Conservation (phyloP, 1,284 basidiomycete genomes). For the Omphalotus olearius region DNA sequence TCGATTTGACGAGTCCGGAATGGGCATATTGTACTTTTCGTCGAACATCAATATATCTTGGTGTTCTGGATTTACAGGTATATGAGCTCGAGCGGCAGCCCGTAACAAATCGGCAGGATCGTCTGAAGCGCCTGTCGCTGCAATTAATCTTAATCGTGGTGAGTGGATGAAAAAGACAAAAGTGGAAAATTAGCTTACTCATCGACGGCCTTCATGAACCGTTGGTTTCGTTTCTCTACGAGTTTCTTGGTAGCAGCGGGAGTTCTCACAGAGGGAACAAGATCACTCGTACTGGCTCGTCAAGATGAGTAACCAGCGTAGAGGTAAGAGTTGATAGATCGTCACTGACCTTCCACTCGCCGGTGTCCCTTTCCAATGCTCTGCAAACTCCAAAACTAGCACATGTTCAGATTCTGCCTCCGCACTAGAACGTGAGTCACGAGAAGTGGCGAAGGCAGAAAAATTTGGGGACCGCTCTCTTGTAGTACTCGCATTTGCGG, state of each 20-base stretch:
- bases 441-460: constrained; percentile 20
- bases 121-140: constrained; percentile 47
- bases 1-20: constrained; percentile 50
- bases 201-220: constrained; percentile 66
- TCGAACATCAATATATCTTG: constrained; percentile 14
- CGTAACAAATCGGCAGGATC: constrained; percentile 64
- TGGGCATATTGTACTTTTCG: constrained; percentile 17
- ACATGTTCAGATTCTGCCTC: constrained; percentile 55
- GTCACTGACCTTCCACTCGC: constrained; percentile 23
- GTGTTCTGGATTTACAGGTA: constrained; percentile 57
- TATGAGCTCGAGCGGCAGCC: constrained; percentile 62
- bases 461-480: constrained; percentile 36
- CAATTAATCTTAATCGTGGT: constrained; percentile 48
- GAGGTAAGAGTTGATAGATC: background rate
- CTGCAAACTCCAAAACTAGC: constrained; percentile 71
- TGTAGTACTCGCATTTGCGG: constrained; percentile 22
- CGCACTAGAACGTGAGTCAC: constrained; percentile 17
- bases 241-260: constrained; percentile 64
- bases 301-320: background rate
- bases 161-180: background rate
- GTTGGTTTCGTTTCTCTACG: constrained; percentile 67
- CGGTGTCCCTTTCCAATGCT: constrained; percentile 45
- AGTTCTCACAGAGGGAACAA: constrained; percentile 43
- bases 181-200: constrained; percentile 40
- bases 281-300: constrained; percentile 18